These are phyloP conservation scores for Hemileia vastatrix DNA, from an alignment of 1,284 basidiomycete genomes.

Conservation along the genomic window DNA sequence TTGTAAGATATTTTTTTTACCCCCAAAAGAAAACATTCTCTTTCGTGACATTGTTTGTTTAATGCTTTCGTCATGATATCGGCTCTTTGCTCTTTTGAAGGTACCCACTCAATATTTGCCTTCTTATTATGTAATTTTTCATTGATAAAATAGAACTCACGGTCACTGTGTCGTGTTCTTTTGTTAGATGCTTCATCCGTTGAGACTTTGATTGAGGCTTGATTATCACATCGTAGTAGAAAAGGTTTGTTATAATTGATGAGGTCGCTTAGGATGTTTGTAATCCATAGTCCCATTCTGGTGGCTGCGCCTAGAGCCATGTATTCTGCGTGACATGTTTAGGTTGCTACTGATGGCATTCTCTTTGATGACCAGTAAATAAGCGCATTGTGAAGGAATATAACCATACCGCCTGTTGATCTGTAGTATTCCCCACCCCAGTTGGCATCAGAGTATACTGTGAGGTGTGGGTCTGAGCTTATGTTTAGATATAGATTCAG, in stretches of 20 bases:
- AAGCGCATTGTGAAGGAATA: background rate
- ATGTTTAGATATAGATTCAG: too few species aligned
- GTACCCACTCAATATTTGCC: too few species aligned
- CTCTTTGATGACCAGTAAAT: background rate
- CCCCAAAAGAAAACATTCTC: too few species aligned
- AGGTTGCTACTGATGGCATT: background rate
- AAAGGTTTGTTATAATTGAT: background rate
- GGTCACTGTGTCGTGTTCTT: background rate
- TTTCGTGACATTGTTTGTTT: too few species aligned
- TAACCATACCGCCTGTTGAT: background rate
- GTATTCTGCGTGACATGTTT: constrained; percentile 1
- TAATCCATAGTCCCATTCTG: background rate
- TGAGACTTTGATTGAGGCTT: background rate
- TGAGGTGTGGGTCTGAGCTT: too few species aligned
- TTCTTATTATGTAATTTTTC: too few species aligned
- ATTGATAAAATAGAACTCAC: constrained; percentile 11
- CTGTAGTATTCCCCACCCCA: background rate
- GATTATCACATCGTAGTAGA: background rate
- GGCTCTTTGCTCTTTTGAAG: background rate
- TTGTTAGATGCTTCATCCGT: constrained; percentile 5
- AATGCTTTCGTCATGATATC: constrained; percentile 2
- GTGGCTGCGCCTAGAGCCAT: constrained; percentile 1
- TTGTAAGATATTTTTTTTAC: too few species aligned
- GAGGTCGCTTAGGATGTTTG: background rate
- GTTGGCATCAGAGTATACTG: background rate